A percentile compares a stretch with the other conserved stretches of the same genome.
phyloP scores from a whole-genome alignment of 306 rosid genomes.

The Rosa rugosa region DNA sequence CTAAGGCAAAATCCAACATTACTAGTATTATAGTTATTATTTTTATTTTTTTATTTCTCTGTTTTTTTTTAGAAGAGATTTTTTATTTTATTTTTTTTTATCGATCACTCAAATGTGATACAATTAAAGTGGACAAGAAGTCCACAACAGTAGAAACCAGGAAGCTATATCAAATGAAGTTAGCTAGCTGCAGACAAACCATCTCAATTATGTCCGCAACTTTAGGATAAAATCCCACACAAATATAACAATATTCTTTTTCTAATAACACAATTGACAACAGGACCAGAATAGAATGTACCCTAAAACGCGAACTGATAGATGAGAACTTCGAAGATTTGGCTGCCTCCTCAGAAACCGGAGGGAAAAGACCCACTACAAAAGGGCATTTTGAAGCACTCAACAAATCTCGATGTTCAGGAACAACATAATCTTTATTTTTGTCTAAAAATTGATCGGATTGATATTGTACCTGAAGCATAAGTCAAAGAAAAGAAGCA shows the following conservation, averaged over 20 bases:
- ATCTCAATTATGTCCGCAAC: background rate
- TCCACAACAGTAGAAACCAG: background rate
- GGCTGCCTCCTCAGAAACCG: conserved; percentile 72
- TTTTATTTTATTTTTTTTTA: background rate
- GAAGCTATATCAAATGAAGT: background rate
- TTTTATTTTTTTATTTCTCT: background rate
- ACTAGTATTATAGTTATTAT: background rate
- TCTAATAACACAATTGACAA: background rate
- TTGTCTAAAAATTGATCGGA: conserved; percentile 86
- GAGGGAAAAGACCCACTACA: conserved; percentile 77
- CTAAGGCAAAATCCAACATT: background rate
- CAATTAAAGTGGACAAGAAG: background rate
- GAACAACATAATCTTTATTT: conserved; percentile 93
- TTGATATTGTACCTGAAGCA: conserved; percentile 84
- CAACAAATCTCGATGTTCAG: conserved; percentile 91
- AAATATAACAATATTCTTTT: background rate
- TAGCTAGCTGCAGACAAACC: background rate
- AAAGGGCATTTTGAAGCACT: conserved; percentile 80
- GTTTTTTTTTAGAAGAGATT: background rate
- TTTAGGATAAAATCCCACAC: conserved; percentile 8
- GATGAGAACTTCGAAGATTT: conserved; percentile 90
- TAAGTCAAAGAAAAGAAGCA: conserved; percentile 22
- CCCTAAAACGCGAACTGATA: conserved; percentile 92
- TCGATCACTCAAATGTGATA: background rate
- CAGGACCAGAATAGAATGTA: conserved; percentile 29